A percentile compares a stretch with the other conserved stretches of the same genome.
phyloP scores from a whole-genome alignment of 2,329 filamentous ascomycete species.

The Trichothecium roseum region DNA sequence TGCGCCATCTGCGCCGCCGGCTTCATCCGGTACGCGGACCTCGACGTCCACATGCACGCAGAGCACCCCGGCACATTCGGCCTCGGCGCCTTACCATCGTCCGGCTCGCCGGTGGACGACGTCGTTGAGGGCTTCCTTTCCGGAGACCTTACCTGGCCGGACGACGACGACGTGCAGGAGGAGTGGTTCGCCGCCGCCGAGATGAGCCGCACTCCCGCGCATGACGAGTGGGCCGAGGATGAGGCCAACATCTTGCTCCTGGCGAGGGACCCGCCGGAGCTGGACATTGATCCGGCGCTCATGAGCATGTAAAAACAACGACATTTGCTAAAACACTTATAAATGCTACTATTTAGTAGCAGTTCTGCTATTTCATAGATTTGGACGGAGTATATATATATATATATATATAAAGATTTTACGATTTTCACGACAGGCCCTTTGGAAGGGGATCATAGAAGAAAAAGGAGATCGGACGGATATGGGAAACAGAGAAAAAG shows the following conservation, averaged over 20 bases:
- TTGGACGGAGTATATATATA: no score
- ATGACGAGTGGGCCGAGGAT: slow-evolving; percentile 32
- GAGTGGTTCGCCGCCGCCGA: slow-evolving; percentile 24
- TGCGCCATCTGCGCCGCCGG: slow-evolving; percentile 35
- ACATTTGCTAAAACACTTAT: no score
- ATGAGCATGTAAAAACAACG: slow-evolving; percentile 5
- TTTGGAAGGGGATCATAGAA: no score
- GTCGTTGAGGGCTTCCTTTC: background rate
- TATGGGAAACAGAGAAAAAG: no score
- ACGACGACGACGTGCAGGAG: slow-evolving; percentile 9
- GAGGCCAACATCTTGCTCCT: slow-evolving; percentile 32
- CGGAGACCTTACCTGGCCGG: slow-evolving; percentile 12
- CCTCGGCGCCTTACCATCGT: no score
- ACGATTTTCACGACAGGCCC: no score
- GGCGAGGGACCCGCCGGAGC: slow-evolving; percentile 14
- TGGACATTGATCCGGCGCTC: slow-evolving; percentile 23
- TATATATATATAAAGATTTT: no score
- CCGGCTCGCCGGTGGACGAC: no score
- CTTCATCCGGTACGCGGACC: slow-evolving; percentile 40
- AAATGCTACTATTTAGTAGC: no score
- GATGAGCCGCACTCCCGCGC: slow-evolving; percentile 18
- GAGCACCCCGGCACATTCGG: slow-evolving; percentile 7
- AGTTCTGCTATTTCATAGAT: no score
- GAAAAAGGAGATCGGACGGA: no score
- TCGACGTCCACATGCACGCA: slow-evolving; percentile 33